Evolutionary conservation across 2,329 filamentous ascomycete species (phyloP).

Genomic region (Microdochium bolleyi): DNA sequence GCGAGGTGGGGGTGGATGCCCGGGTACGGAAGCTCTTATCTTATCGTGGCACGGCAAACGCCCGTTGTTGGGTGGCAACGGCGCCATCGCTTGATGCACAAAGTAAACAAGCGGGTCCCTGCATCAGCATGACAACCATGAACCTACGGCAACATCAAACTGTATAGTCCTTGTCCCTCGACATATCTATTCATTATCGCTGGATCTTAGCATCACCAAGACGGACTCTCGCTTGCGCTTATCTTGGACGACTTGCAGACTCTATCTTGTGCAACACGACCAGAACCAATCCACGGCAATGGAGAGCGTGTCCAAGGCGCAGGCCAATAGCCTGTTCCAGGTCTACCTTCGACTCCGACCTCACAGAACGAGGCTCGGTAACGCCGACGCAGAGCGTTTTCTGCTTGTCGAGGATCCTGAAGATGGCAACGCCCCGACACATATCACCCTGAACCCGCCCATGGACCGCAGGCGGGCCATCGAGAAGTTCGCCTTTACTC

Average conservation of each 20-base stretch:
- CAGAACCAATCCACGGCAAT: not conserved
- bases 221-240: no score
- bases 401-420: conserved; percentile 63
- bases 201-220: no score
- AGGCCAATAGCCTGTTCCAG: conserved; percentile 63
- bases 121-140: not conserved
- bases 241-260: no score
- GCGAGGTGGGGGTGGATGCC: not conserved
- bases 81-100: not conserved
- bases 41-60: not conserved
- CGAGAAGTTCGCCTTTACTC: conserved; percentile 91
- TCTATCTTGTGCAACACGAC: not conserved
- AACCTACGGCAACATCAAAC: not conserved
- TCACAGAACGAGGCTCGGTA: conserved; percentile 35
- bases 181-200: no score
- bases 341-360: conserved; percentile 82
- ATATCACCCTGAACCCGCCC: conserved; percentile 72
- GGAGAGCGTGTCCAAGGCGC: conserved; percentile 24
- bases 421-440: conserved; percentile 43
- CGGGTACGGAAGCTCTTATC: not conserved
- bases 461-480: conserved; percentile 81
- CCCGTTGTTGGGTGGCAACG: not conserved
- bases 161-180: not conserved
- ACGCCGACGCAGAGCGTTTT: conserved; percentile 55
- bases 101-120: not conserved